Base-by-base conservation (phyloP, 139 green algal genomes). In the Desmodesmus armatus region DNA sequence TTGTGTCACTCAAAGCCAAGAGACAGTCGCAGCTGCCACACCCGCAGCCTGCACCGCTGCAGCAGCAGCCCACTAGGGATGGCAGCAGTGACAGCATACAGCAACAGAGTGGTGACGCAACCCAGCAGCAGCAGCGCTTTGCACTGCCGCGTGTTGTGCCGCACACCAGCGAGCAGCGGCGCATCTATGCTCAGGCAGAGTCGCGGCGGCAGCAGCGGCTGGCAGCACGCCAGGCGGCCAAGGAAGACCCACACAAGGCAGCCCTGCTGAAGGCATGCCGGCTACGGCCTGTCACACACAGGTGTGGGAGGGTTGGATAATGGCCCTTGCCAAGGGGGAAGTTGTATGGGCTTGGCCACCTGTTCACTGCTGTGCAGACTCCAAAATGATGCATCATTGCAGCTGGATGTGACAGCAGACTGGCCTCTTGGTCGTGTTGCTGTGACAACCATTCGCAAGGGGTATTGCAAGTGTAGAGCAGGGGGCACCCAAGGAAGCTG, bases 211-310 rank as follows among this genome's bases (percentile, higher is more conserved):
- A 85, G 74, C 78, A 80, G 77, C 92, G 93, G 17, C 87, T 96
- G 63, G 73, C 74, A 40, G 69, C 40, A 37, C 79, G 91, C 3
- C 29, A 21, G 40, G 19, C 83, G 86, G 78, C 89, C 81, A 5
- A 71, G 27, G 49, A 49, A 19, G 55, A 82, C 62, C 76, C 76
- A 6, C n/a, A 82, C 11, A 43, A 39, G 1, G 76, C 76, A 5
- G 78, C 78, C 47, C 41, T 63, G 25, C 62, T 63, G 53, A 77
- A 77, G 21, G 87, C 79, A 44, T 76, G 65, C 29, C 58, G 67
- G 25, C 88, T 97, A 80, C 85, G 87, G 49, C 94, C 94, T 51
- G 88, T 97, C 65, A 96, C 94, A 0, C 92, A 97, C 83, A 87
- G 91, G 80, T 80, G 39, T 17, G 80, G 3, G 19, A 63, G 53